A percentile compares a stretch with the other conserved stretches of the same genome.
These are phyloP conservation scores for Spinellus fusiger DNA, from an alignment of 192 early-diverging fungal genomes.

Conservation along the genomic window DNA sequence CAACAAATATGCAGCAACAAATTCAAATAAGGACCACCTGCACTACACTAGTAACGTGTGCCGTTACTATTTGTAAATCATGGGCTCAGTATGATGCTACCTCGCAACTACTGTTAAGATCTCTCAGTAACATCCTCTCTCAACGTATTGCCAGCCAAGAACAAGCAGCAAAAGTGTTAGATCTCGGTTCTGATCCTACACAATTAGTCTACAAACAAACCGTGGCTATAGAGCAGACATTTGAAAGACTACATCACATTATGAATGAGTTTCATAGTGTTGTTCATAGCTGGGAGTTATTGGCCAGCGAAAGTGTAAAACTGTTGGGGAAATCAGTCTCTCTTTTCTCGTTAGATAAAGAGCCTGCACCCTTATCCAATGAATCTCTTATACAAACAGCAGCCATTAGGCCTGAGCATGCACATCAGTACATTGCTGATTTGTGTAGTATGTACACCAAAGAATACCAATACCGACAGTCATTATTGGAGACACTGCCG, in stretches of 20 bases:
- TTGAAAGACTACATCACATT: neutral
- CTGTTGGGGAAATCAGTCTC: neutral
- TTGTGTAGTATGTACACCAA: slow-evolving; percentile 1
- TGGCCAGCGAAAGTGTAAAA: neutral
- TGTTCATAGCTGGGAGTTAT: neutral
- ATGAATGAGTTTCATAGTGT: neutral
- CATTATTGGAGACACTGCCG: neutral
- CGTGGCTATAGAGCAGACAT: neutral
- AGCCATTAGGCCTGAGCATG: slow-evolving; percentile 1
- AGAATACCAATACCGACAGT: slow-evolving; percentile 9
- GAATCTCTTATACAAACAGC: slow-evolving; percentile 19
- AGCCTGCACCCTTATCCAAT: slow-evolving; percentile 5
- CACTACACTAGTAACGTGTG: neutral
- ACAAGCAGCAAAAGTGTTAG: neutral
- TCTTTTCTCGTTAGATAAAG: neutral
- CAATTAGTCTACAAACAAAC: slow-evolving; percentile 10
- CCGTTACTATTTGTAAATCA: neutral
- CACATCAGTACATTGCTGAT: slow-evolving; percentile 4
- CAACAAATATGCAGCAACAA: slow-evolving; percentile 11
- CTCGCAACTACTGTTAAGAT: neutral
- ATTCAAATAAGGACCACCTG: slow-evolving; percentile 1
- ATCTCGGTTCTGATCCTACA: neutral
- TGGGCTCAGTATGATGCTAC: slow-evolving; percentile 6
- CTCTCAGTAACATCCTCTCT: slow-evolving; percentile 2
- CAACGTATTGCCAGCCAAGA: slow-evolving; percentile 7